Evolutionary conservation across 2,329 filamentous ascomycete species (phyloP).

Genomic region (Exophiala calicioides): DNA sequence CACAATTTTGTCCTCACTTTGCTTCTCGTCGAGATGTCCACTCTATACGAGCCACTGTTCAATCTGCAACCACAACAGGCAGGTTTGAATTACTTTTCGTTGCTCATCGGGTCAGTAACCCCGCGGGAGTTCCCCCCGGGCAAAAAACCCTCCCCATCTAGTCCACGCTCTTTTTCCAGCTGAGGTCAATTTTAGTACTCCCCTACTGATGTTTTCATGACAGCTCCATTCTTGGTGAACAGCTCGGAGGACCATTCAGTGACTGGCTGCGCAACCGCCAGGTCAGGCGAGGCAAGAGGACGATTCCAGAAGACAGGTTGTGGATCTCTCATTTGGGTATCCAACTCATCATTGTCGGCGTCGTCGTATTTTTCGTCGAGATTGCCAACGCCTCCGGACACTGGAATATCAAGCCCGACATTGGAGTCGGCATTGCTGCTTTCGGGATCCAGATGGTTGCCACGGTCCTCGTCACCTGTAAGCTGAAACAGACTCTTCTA

Average conservation of each 20-base stretch:
- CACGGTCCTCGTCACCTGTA: neutral
- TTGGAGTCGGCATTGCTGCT: neutral
- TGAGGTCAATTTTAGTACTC: too few relatives aligned
- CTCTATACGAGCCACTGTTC: neutral
- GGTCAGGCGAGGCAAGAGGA: neutral
- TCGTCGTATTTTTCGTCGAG: conserved; percentile 1
- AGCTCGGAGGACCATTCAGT: neutral
- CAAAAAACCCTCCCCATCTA: too few relatives aligned
- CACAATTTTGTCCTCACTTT: conserved; percentile 3
- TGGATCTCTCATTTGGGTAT: conserved; percentile 1
- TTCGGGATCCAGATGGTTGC: conserved; percentile 5
- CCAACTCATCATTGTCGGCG: neutral
- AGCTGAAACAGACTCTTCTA: too few relatives aligned
- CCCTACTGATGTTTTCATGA: too few relatives aligned
- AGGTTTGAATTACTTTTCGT: conserved; percentile 3
- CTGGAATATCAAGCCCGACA: conserved; percentile 6
- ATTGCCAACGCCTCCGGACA: neutral
- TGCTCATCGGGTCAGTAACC: neutral
- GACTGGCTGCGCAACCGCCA: neutral
- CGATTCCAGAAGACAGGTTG: neutral
- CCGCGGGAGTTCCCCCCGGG: too few relatives aligned
- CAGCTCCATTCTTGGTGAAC: conserved; percentile 1
- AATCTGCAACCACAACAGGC: neutral
- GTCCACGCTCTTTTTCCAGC: too few relatives aligned
- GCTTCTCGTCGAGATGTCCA: neutral